Evolutionary conservation across 1,284 basidiomycete genomes (phyloP).

Genomic region (Ustilago trichophora): DNA sequence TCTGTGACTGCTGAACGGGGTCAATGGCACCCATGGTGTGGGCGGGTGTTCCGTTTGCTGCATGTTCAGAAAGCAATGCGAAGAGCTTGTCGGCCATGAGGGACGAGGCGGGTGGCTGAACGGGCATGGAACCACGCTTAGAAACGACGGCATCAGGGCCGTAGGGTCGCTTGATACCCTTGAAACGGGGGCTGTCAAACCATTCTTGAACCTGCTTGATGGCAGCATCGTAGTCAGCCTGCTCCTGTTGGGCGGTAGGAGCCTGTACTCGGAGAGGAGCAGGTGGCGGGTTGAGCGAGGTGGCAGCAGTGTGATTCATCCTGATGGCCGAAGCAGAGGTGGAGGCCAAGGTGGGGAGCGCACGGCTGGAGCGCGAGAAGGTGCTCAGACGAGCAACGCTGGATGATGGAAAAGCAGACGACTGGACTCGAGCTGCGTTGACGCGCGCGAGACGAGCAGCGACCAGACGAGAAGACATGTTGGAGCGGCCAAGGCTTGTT

Average conservation of each 20-base stretch:
- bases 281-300: conserved; percentile 70
- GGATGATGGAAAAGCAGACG: conserved; percentile 8
- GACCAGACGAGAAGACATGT: conserved; percentile 33
- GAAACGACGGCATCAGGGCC: conserved; percentile 79
- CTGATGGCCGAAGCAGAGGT: conserved; percentile 50
- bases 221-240: conserved; percentile 74
- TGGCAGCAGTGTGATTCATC: conserved; percentile 70
- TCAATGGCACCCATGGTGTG: conserved; percentile 72
- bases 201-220: conserved; percentile 76
- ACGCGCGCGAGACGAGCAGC: conserved; percentile 39
- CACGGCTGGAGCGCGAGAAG: background rate
- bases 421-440: conserved; percentile 31
- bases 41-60: conserved; percentile 70
- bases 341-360: conserved; percentile 2
- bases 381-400: conserved; percentile 16
- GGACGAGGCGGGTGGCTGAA: conserved; percentile 77
- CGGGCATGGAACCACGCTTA: conserved; percentile 86
- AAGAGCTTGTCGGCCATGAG: conserved; percentile 85
- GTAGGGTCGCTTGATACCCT: conserved; percentile 79
- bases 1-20: conserved; percentile 94
- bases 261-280: conserved; percentile 73
- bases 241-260: conserved; percentile 75
- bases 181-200: conserved; percentile 80
- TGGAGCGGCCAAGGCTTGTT: no score
- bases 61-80: conserved; percentile 74